Evolutionary conservation across 768 basidiomycete genomes (phyloP).

Genomic region (Serendipita indica): DNA sequence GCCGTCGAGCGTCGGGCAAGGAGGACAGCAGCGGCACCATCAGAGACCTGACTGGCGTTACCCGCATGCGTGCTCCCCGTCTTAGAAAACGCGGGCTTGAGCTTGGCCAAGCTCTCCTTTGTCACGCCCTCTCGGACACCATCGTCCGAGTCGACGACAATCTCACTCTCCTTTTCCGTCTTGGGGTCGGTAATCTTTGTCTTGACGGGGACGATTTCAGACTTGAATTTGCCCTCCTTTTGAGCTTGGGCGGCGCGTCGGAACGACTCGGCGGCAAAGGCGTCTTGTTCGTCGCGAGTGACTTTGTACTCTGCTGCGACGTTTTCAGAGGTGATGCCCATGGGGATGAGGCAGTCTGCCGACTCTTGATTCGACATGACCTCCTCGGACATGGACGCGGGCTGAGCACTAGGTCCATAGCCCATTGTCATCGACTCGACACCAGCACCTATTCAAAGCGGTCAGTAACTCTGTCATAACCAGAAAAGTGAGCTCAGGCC

Average conservation of each 20-base stretch:
- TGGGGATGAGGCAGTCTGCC: constrained; percentile 69
- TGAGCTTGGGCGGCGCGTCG: constrained; percentile 69
- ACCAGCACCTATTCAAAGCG: constrained; percentile 44
- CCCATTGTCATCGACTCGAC: constrained; percentile 84
- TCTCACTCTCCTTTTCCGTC: constrained; percentile 48
- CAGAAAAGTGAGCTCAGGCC: neutral
- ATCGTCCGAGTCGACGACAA: constrained; percentile 68
- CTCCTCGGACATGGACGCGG: constrained; percentile 46
- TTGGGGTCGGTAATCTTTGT: constrained; percentile 58
- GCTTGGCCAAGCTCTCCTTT: constrained; percentile 55
- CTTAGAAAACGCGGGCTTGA: constrained; percentile 74
- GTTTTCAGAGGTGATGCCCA: constrained; percentile 94
- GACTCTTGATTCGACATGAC: constrained; percentile 53
- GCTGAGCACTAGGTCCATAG: constrained; percentile 43
- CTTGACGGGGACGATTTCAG: constrained; percentile 71
- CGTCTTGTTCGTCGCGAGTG: constrained; percentile 64
- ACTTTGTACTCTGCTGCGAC: constrained; percentile 66
- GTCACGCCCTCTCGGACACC: constrained; percentile 80
- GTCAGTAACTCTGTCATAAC: neutral
- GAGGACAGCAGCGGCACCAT: constrained; percentile 83
- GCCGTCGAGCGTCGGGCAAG: constrained; percentile 69
- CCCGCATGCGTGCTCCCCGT: constrained; percentile 65
- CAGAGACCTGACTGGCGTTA: constrained; percentile 81
- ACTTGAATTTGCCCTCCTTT: constrained; percentile 66
- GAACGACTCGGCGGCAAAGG: constrained; percentile 72